Base-by-base conservation (phyloP, 441 rosid genomes). In the Populus hybrid region DNA sequence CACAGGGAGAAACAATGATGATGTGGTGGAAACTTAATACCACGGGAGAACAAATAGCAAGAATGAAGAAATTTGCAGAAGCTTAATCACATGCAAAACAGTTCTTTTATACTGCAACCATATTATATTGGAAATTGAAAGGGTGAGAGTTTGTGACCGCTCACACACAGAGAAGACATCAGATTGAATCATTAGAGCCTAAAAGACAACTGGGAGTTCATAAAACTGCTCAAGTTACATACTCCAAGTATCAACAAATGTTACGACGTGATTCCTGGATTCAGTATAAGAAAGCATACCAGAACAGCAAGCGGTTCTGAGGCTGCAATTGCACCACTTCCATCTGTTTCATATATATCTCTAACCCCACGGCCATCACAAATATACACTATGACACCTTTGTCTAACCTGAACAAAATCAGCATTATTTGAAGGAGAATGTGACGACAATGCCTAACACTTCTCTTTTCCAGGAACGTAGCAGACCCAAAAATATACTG, bases 311-410 rank as follows among this genome's bases (percentile, higher is more conserved):
- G 87, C 72, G 97, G 97, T 76, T 96, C 98, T 36, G 93, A 89
- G 81, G 93, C 76, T 81, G 95, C 97, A 74, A 90, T 72, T 21
- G 94, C 93, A 83, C 77, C 84, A 85, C 89, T 90, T 87, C 94
- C 98, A 84, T 95, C 97, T 20, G 97, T 88, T 76, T 94, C 99
- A 79, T 96, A 91, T 78, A 94, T 89, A 79, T 96, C 98, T 87
- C 94, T 87, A 83, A 96, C 88, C 65, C 99, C 98, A 70, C 88
- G 88, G 72, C 89, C 90, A 87, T 93, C 98, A 68, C 92, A 92
- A 71, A 95, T 92, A 81, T 92, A 95, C 73, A 93, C 99, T 71
- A 95, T 91, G 69, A 95, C 97, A 65, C 97, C 97, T 86, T 95
- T 92, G 83, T 95, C 93, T 84, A 95, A 84, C 99, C 99, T 93